A percentile compares a stretch with the other conserved stretches of the same genome.
phyloP scores from a whole-genome alignment of 768 basidiomycete species.

The Mycena metata region DNA sequence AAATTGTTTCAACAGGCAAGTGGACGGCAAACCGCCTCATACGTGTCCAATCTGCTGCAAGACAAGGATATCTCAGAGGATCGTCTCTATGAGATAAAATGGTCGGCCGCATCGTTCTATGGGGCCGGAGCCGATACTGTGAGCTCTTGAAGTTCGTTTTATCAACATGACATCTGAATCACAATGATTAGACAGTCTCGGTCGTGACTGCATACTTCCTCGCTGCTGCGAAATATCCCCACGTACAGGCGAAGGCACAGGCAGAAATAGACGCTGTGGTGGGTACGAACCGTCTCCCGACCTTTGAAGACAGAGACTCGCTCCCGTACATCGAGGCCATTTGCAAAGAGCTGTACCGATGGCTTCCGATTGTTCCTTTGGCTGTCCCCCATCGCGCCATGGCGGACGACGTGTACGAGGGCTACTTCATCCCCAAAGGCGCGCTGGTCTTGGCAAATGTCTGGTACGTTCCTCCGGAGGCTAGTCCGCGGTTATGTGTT shows the following conservation, averaged over 20 bases:
- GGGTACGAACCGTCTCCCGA: slow-evolving; percentile 56
- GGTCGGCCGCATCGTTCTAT: slow-evolving; percentile 41
- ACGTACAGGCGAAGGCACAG: slow-evolving; percentile 55
- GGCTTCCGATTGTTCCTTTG: slow-evolving; percentile 40
- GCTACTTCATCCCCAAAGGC: slow-evolving; percentile 51
- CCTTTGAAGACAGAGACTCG: slow-evolving; percentile 52
- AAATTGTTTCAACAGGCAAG: slow-evolving; percentile 43
- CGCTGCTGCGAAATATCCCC: slow-evolving; percentile 55
- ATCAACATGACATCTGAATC: not conserved
- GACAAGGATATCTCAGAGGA: slow-evolving; percentile 47
- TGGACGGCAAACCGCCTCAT: slow-evolving; percentile 47
- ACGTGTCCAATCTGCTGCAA: slow-evolving; percentile 50
- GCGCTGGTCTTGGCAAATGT: slow-evolving; percentile 40
- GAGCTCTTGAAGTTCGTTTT: slow-evolving; percentile 27
- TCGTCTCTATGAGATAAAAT: slow-evolving; percentile 56
- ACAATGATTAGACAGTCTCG: slow-evolving; percentile 51
- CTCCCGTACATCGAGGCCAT: slow-evolving; percentile 59
- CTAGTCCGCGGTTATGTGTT: not conserved
- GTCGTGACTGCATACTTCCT: slow-evolving; percentile 56
- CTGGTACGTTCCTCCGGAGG: slow-evolving; percentile 34
- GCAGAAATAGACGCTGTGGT: slow-evolving; percentile 59
- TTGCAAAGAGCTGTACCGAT: slow-evolving; percentile 53
- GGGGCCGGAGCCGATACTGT: slow-evolving; percentile 58
- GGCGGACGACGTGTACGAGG: slow-evolving; percentile 49
- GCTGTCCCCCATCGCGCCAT: slow-evolving; percentile 45